These are phyloP conservation scores for Xylariomycetidae sp. DNA, from an alignment of 2,329 filamentous ascomycete genomes.

Conservation along the genomic window DNA sequence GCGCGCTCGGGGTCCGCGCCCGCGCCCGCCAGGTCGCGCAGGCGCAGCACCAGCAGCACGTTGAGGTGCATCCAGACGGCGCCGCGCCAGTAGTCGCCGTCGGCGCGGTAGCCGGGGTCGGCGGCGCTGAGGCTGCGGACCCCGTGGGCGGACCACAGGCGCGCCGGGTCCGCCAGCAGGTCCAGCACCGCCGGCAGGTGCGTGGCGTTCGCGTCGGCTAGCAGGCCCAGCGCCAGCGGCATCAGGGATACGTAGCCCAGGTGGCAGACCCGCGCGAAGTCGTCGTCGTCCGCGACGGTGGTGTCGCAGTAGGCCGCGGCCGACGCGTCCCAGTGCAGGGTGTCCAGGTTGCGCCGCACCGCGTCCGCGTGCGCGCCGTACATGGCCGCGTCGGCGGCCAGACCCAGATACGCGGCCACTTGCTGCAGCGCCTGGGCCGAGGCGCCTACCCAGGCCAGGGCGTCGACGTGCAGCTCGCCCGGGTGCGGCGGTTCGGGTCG, in stretches of 20 bases:
- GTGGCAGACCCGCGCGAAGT: slow-evolving; percentile 84
- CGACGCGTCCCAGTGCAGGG: slow-evolving; percentile 84
- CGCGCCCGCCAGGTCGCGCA: slow-evolving; percentile 62
- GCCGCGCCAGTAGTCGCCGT: slow-evolving; percentile 94
- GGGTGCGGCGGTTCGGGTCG: slow-evolving; percentile 90
- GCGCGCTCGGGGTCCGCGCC: slow-evolving; percentile 45
- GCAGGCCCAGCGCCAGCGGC: slow-evolving; percentile 79
- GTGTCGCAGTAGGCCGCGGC: slow-evolving; percentile 87
- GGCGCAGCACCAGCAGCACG: slow-evolving; percentile 73
- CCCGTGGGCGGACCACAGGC: slow-evolving; percentile 88
- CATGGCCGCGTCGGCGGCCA: slow-evolving; percentile 68
- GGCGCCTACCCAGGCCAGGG: slow-evolving; percentile 96
- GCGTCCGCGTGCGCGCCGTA: slow-evolving; percentile 67
- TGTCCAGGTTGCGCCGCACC: slow-evolving; percentile 80
- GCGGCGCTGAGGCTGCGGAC: slow-evolving; percentile 82
- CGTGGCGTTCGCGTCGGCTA: slow-evolving; percentile 66
- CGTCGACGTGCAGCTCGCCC: slow-evolving; percentile 89
- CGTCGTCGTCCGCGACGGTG: slow-evolving; percentile 91
- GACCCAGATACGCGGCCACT: slow-evolving; percentile 69
- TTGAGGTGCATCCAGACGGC: slow-evolving; percentile 97
- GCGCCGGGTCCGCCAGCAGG: slow-evolving; percentile 70
- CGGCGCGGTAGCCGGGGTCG: slow-evolving; percentile 78
- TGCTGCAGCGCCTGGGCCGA: slow-evolving; percentile 82
- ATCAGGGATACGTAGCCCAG: slow-evolving; percentile 94
- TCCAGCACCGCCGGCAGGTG: slow-evolving; percentile 70